Evolutionary conservation across 1,284 basidiomycete species (phyloP), one percentile per base, ranked within the genome.

Genomic region (Vanrija humicola): DNA sequence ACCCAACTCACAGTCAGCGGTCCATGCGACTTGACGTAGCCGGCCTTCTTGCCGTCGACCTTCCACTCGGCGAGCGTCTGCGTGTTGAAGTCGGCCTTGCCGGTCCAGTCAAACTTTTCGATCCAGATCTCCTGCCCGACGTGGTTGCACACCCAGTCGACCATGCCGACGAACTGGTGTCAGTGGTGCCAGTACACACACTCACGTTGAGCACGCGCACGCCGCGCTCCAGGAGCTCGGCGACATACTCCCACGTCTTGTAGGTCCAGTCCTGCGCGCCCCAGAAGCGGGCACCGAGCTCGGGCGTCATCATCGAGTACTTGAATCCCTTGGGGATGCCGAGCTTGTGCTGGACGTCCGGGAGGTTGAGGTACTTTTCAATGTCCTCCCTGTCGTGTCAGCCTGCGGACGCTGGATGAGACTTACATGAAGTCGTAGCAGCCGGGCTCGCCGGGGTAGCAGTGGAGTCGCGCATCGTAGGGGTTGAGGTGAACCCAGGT

Each of bases 121-220:
- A 84, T 83, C 85, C 85, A 86, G 10, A 79, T 74, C 63, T 86
- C 82, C 64, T 88, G 88, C 2, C 83, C 86, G n/a, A 88, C 66
- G 53, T 73, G 82, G 69, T 89, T 89, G 72, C 86, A 89, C 67
- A 87, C 52, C 56, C 83, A 88, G 69, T 89, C 87, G 63, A 84
- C 86, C 39, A 85, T 87, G 25, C 73, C 69, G 50, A 64, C 66
- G 54, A 68, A 72, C 58, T 67, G 26, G 4, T 39, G 44, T 40
- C 18, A 43, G 49, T n/a, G 14, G 7, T 7, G 46, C 46, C 16
- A 29, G 46, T n/a, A 5, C 14, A 12, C 28, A 14, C 28, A 62
- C 67, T 55, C 43, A 67, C 65, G 57, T 89, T 84, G 48, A 91
- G 78, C 25, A 89, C 77, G 21, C 83, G 80, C 40, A 91, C 73